Evolutionary conservation across 2,329 filamentous ascomycete genomes (phyloP).

Genomic region (Calonectria henricotiae): DNA sequence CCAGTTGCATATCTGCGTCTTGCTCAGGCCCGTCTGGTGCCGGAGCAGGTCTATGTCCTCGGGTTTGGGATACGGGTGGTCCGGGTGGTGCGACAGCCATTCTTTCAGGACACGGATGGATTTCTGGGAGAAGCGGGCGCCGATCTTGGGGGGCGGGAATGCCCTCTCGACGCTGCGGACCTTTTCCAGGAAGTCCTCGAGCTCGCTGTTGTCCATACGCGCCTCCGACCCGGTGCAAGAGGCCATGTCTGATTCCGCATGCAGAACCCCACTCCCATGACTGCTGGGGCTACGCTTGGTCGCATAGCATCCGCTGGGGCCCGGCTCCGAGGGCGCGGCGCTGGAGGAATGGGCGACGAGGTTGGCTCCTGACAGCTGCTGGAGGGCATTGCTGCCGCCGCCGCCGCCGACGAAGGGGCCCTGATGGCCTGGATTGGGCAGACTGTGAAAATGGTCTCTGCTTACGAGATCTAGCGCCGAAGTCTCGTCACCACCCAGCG

Average conservation of each 20-base stretch:
- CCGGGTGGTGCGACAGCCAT: slow-evolving; percentile 28
- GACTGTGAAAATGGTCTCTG: background rate
- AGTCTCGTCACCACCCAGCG: slow-evolving; percentile 15
- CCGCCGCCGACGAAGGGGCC: background rate
- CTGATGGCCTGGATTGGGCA: slow-evolving; percentile 7
- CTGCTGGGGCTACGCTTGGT: slow-evolving; percentile 26
- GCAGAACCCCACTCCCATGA: slow-evolving; percentile 29
- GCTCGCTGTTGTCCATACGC: slow-evolving; percentile 26
- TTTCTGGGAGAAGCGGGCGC: slow-evolving; percentile 31
- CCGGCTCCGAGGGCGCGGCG: slow-evolving; percentile 10
- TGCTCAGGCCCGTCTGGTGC: slow-evolving; percentile 81
- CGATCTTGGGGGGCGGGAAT: slow-evolving; percentile 31
- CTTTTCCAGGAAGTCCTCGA: slow-evolving; percentile 22
- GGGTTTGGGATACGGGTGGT: slow-evolving; percentile 28
- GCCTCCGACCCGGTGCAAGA: slow-evolving; percentile 19
- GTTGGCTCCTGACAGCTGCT: slow-evolving; percentile 19
- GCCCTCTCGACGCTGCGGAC: slow-evolving; percentile 23
- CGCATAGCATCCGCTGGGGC: slow-evolving; percentile 24
- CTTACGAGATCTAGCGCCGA: slow-evolving; percentile 19
- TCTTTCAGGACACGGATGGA: slow-evolving; percentile 28
- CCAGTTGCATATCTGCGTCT: slow-evolving; percentile 89
- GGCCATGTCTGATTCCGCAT: slow-evolving; percentile 21
- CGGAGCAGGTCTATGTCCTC: slow-evolving; percentile 68
- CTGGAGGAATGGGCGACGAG: slow-evolving; percentile 1
- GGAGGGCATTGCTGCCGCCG: background rate